Percentiles rank a stretch among this genome's conserved stretches.
These are phyloP conservation scores for Mortierella sp. DNA, from an alignment of 371 early-diverging fungal genomes.

Conservation along the genomic window DNA sequence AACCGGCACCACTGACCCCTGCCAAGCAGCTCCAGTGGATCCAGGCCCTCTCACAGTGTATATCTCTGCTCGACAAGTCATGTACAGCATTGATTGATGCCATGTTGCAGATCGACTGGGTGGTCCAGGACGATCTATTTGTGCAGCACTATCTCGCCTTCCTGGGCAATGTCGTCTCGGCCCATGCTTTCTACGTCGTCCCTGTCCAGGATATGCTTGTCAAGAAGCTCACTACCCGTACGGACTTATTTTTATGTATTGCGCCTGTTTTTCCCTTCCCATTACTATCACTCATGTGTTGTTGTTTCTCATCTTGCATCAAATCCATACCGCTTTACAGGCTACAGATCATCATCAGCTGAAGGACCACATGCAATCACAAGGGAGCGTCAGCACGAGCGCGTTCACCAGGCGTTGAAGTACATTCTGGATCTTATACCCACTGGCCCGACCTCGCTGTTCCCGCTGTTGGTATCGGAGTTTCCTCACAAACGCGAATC, in stretches of 20 bases:
- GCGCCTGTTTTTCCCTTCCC: background rate
- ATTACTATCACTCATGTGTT: background rate
- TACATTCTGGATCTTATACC: constrained; percentile 82
- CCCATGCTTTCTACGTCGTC: constrained; percentile 82
- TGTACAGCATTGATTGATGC: constrained; percentile 78
- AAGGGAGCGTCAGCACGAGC: constrained; percentile 52
- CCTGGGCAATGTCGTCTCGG: constrained; percentile 85
- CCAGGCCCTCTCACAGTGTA: constrained; percentile 60
- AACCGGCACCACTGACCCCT: constrained; percentile 62
- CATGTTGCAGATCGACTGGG: constrained; percentile 78
- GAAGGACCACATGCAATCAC: constrained; percentile 6
- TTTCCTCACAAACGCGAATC: constrained; percentile 86
- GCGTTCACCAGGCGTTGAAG: constrained; percentile 76
- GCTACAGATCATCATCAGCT: constrained; percentile 7
- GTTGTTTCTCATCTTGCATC: background rate
- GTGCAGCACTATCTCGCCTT: constrained; percentile 76
- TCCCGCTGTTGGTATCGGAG: constrained; percentile 68
- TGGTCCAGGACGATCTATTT: constrained; percentile 67
- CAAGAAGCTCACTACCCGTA: constrained; percentile 71
- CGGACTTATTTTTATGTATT: constrained; percentile 25
- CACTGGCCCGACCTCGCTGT: constrained; percentile 76
- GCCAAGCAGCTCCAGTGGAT: constrained; percentile 64
- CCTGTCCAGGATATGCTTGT: constrained; percentile 76
- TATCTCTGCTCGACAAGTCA: constrained; percentile 50
- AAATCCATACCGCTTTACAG: background rate